Evolutionary conservation across 768 basidiomycete species (phyloP).

Genomic region (Hericium erinaceus): DNA sequence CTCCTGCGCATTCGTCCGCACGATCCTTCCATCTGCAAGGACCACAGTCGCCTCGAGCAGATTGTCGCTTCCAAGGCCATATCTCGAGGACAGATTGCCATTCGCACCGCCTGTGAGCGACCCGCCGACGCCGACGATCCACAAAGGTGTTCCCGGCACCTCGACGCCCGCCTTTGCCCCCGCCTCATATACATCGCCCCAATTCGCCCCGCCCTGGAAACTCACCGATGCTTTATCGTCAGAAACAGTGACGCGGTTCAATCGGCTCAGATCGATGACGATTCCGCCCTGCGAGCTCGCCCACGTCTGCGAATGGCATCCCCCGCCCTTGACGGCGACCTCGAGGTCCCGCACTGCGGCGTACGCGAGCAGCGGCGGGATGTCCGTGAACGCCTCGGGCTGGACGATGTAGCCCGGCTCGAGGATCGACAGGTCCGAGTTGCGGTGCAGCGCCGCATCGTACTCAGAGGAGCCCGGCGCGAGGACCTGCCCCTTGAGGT

Average conservation of each 20-base stretch:
- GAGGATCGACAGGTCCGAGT: conserved; percentile 13
- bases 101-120: conserved; percentile 19
- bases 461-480: conserved; percentile 2
- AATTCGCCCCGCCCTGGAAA: conserved; percentile 24
- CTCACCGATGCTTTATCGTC: conserved; percentile 18
- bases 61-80: conserved; percentile 39
- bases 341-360: conserved; percentile 11
- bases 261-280: conserved; percentile 23
- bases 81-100: conserved; percentile 9
- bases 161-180: conserved; percentile 11
- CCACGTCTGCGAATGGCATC: conserved; percentile 22
- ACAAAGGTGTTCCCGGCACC: conserved; percentile 13
- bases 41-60: conserved; percentile 18
- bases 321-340: conserved; percentile 23
- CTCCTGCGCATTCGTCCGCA: conserved; percentile 14
- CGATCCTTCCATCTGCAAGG: conserved; percentile 16
- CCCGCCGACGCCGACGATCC: conserved; percentile 18
- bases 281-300: conserved; percentile 24
- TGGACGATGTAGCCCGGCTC: conserved; percentile 13
- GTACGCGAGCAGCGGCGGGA: conserved; percentile 10
- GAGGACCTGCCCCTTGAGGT: not conserved
- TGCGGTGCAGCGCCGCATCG: conserved; percentile 12
- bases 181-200: conserved; percentile 19
- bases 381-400: conserved; percentile 11
- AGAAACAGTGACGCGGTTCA: conserved; percentile 21